Base-by-base conservation (phyloP, 2,329 filamentous ascomycete genomes). In the Pseudonectria foliicola region DNA sequence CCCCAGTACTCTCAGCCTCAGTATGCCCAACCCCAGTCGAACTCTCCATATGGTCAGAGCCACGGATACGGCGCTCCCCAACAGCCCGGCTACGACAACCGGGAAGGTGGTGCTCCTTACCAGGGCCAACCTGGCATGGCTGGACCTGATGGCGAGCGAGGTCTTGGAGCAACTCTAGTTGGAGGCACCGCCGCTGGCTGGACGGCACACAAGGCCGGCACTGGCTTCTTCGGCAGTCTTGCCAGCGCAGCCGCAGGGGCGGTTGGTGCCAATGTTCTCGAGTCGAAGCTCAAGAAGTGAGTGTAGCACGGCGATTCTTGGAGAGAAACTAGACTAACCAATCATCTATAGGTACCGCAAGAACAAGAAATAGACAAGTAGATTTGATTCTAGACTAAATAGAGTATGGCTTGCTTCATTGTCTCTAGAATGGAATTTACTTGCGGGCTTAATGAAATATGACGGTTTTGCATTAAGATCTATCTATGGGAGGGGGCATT, bases 131-230 rank as follows among this genome's bases (percentile, higher is more conserved):
- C 18, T 21, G 18, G 18, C 18, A 21, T 21, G 18, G 24, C 23
- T 6, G 43, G 42, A 7, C 45, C 43, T 10, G 47, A 55, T 13
- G 50, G 54, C 3, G 70, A 74, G 21, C 65, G 70, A 29, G 71
- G 71, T n/a, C 56, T 75, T 3, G 70, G 70, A 4, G 66, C 70
- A 3, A 65, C 68, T 7, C 44, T 74, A 12, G 39, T 68, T 2
- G 70, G 70, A 24, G 64, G 67, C 11, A 67, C 63, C 27, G 68
- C 62, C 2, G 71, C 68, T 14, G 70, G 66, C 6, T 72, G 64
- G 45, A 55, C 69, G 0, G 69, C 67, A 0, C 66, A 74, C 53
- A 63, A 71, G 40, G 55, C 69, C 13, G 71, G 70, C 7, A 68
- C 68, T 27, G 69, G 70, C 13, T 42, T 64, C 18, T 44, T 73